A percentile compares a stretch with the other conserved stretches of the same genome.
phyloP scores from a whole-genome alignment of 805 yeast genomes.

The Sugiyamaella floridensis region DNA sequence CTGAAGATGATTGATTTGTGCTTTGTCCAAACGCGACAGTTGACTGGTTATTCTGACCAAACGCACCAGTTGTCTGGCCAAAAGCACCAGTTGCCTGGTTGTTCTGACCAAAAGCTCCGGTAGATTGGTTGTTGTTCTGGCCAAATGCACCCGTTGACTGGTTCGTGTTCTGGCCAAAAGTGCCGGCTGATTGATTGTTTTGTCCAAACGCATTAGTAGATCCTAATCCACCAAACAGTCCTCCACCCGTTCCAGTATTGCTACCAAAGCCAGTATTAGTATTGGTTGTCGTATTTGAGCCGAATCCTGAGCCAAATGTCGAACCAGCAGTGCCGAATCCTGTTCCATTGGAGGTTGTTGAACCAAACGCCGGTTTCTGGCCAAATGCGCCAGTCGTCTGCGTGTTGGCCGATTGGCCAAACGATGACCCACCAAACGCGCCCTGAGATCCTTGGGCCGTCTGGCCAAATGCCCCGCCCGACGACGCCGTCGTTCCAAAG shows the following conservation, averaged over 20 bases:
- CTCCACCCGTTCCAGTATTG: slow-evolving; percentile 3
- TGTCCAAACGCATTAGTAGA: background rate
- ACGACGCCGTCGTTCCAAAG: background rate
- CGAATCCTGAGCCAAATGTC: slow-evolving; percentile 9
- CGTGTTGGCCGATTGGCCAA: background rate
- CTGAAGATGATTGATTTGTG: slow-evolving; percentile 4
- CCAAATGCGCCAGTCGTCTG: background rate
- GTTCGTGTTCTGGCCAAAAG: slow-evolving; percentile 10
- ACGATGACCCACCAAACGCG: background rate
- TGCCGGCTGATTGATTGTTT: background rate
- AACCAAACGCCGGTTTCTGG: background rate
- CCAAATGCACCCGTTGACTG: background rate
- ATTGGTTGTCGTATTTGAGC: background rate
- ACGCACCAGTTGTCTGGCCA: slow-evolving; percentile 7
- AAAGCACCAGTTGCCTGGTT: slow-evolving; percentile 2
- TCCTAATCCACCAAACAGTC: slow-evolving; percentile 14
- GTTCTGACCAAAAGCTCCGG: background rate
- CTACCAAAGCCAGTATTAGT: background rate
- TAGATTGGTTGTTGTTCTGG: background rate
- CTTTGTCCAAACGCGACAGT: slow-evolving; percentile 5
- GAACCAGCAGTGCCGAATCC: background rate
- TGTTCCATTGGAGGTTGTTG: background rate
- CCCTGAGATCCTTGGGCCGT: background rate
- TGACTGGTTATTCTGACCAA: background rate
- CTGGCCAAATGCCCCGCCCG: slow-evolving; percentile 5